Base-by-base conservation (phyloP, 352 stramenopile species). In the Phytophthora pisi region DNA sequence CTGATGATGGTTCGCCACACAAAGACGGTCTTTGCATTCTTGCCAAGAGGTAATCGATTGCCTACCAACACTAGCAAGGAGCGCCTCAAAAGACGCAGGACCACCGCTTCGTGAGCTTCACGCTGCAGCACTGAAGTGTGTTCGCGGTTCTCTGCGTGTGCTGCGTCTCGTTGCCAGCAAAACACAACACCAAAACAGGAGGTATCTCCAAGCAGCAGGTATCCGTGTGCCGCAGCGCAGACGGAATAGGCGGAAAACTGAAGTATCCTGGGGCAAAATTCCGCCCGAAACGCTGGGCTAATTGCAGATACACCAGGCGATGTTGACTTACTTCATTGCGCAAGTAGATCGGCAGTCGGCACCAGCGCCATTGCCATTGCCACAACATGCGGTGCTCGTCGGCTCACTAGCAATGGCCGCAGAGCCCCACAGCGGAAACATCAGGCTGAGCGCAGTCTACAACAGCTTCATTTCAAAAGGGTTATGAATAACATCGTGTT, bases 231-330 rank as follows among this genome's bases (percentile, higher is more conserved):
- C 43, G 4, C 18, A 2, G 45, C n/a, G 8, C 45, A 31, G 9
- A 28, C 10, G 45, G 40, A 16, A 47, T 47, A 47, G 36, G 40
- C 13, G 24, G 13, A 16, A 61, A 67, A 58, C 58, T 58, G 47
- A 59, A 59, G 38, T 52, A 53, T 59, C 50, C 51, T 42, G 36
- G 16, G 31, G n/a, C 40, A 62, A 64, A 54, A 64, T 69, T 69
- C 57, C 47, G 26, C 31, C 43, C 28, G 40, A 64, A 69, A 69
- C 47, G 56, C 24, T 68, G 40, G 5, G 40, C 40, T 46, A 46
- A 46, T 46, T 46, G 7, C 40, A 46, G 40, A 42, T 42, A 40
- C 34, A 40, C 4, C 36, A 7, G 15, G 34, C 34, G 26, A 30
- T 30, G 26, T 30, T 30, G 26, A 30, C 26, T 30, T 30, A 30